Conservation (phyloP, 495 filamentous ascomycete species). For the Beverwykella pulmonaria region DNA sequence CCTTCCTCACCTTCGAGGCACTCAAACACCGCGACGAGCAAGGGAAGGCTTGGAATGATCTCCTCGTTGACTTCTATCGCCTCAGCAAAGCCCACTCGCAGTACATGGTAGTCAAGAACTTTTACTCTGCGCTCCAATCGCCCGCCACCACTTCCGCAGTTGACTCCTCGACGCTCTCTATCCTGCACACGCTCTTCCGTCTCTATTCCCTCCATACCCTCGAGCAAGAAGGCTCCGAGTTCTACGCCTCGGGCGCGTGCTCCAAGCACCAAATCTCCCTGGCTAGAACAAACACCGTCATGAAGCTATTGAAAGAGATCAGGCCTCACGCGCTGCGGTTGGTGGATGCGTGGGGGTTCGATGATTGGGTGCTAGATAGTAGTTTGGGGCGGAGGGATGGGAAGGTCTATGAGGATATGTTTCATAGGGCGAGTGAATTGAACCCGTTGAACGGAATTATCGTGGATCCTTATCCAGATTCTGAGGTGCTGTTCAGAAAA, state of each 20-base stretch:
- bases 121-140: constrained; percentile 63
- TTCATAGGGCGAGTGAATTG: constrained; percentile 64
- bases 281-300: constrained; percentile 60
- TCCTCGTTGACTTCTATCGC: constrained; percentile 74
- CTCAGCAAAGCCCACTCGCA: constrained; percentile 69
- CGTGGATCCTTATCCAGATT: constrained; percentile 69
- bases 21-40: constrained; percentile 71
- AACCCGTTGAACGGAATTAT: constrained; percentile 69
- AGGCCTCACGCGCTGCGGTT: constrained; percentile 67
- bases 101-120: constrained; percentile 71
- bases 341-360: constrained; percentile 69
- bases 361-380: constrained; percentile 70
- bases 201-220: constrained; percentile 67
- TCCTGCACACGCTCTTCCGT: constrained; percentile 67
- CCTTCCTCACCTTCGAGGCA: constrained; percentile 70
- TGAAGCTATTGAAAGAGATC: constrained; percentile 67
- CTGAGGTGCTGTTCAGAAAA: constrained; percentile 61
- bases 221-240: constrained; percentile 66
- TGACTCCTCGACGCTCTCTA: constrained; percentile 53
- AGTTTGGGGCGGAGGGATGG: constrained; percentile 66
- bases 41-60: constrained; percentile 69
- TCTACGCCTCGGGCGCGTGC: constrained; percentile 64
- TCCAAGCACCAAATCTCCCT: constrained; percentile 68
- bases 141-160: constrained; percentile 36
- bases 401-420: constrained; percentile 70